phyloP scores from a whole-genome alignment of 805 yeast species.

The Lipomyces spencermartinsiae region DNA sequence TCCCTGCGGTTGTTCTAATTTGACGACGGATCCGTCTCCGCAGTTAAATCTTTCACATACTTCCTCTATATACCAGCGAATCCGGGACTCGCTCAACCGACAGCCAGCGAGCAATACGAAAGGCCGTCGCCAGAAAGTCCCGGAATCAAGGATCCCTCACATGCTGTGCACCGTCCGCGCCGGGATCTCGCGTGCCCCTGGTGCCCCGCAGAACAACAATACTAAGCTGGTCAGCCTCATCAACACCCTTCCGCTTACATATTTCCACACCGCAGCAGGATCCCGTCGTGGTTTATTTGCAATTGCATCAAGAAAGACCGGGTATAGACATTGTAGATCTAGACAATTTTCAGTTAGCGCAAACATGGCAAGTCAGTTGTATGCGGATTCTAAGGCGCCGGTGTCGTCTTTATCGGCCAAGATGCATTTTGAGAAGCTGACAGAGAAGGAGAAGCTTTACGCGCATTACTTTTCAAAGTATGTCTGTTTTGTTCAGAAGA shows the following conservation, averaged over 20 bases:
- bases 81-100: neutral
- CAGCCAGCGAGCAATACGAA: neutral
- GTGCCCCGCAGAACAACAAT: neutral
- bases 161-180: neutral
- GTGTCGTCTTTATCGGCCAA: constrained; percentile 72
- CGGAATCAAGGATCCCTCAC: neutral
- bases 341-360: neutral
- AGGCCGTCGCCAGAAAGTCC: neutral
- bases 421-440: constrained; percentile 68
- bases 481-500: neutral
- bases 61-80: neutral
- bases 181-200: neutral
- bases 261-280: neutral
- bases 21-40: neutral
- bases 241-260: neutral
- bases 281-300: neutral
- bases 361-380: constrained; percentile 3
- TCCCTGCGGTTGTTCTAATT: neutral
- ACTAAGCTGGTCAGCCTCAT: neutral
- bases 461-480: constrained; percentile 79
- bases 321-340: neutral
- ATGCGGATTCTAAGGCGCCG: constrained; percentile 71
- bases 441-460: constrained; percentile 65
- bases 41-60: neutral
- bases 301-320: neutral